A percentile compares a stretch with the other conserved stretches of the same genome.
Evolutionary conservation across 176 grass and related monocot genomes (phyloP).

Genomic region (Thalia dealbata): DNA sequence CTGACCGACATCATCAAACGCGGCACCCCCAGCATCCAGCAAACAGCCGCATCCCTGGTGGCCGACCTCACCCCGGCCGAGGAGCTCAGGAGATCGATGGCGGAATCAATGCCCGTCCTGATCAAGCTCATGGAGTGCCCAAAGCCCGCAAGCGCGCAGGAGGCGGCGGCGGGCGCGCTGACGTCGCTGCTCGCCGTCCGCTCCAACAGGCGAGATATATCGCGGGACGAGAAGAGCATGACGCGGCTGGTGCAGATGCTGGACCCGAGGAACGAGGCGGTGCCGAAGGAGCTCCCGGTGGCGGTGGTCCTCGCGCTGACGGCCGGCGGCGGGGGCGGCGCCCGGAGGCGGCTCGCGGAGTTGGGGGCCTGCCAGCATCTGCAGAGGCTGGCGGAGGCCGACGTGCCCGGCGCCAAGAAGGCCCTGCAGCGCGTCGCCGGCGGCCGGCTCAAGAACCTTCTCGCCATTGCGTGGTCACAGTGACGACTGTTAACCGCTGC

Average conservation of each 20-base stretch:
- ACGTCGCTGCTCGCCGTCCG: constrained; percentile 48
- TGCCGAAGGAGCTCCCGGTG: constrained; percentile 53
- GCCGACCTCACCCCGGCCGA: constrained; percentile 44
- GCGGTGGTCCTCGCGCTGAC: constrained; percentile 56
- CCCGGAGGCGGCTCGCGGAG: constrained; percentile 41
- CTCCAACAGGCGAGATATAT: constrained; percentile 52
- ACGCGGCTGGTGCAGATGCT: constrained; percentile 69
- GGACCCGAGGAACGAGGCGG: constrained; percentile 51
- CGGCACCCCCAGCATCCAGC: constrained; percentile 44
- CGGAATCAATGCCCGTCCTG: constrained; percentile 38
- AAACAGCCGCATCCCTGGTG: constrained; percentile 45
- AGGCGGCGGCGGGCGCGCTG: constrained; percentile 45
- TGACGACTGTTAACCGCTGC: constrained; percentile 13
- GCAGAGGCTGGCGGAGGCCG: constrained; percentile 55
- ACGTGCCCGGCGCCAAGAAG: constrained; percentile 70
- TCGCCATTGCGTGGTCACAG: constrained; percentile 38
- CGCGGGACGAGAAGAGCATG: constrained; percentile 61
- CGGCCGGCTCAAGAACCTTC: constrained; percentile 56
- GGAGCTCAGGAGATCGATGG: constrained; percentile 55
- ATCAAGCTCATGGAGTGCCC: constrained; percentile 67
- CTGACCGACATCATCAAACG: constrained; percentile 47
- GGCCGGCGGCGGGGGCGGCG: constrained; percentile 48
- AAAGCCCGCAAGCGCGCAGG: constrained; percentile 61
- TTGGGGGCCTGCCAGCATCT: constrained; percentile 54
- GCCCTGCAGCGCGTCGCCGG: constrained; percentile 70